phyloP scores from a whole-genome alignment of 1,284 basidiomycete species.

The Xerocomus cyaneibrunnescens region DNA sequence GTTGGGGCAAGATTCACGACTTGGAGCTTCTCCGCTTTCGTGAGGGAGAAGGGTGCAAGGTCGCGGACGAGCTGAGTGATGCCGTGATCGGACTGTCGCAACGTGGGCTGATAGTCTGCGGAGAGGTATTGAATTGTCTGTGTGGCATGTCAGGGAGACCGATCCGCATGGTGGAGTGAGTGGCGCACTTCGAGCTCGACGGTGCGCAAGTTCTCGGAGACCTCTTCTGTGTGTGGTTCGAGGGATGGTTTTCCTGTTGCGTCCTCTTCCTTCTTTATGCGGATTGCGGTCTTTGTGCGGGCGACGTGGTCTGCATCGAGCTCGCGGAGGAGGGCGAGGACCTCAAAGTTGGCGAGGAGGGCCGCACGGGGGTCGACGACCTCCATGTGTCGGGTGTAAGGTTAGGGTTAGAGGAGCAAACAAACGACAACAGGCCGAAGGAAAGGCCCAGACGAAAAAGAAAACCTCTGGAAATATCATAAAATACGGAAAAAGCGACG shows the following conservation, averaged over 20 bases:
- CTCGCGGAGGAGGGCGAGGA: constrained; percentile 74
- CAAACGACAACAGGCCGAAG: constrained; percentile 27
- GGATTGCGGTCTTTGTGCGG: constrained; percentile 58
- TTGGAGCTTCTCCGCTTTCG: constrained; percentile 90
- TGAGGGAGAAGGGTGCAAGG: constrained; percentile 71
- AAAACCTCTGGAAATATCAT: constrained; percentile 9
- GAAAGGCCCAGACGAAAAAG: constrained; percentile 20
- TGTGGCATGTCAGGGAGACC: neutral
- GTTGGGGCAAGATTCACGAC: constrained; percentile 86
- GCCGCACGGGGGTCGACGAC: constrained; percentile 77
- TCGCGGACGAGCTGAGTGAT: constrained; percentile 67
- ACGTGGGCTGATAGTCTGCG: constrained; percentile 68
- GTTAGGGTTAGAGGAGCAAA: constrained; percentile 31
- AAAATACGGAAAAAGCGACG: neutral
- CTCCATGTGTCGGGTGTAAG: constrained; percentile 19
- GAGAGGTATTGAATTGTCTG: constrained; percentile 85
- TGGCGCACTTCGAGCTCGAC: constrained; percentile 82
- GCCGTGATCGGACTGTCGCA: constrained; percentile 62
- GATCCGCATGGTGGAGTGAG: neutral
- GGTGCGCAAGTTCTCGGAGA: constrained; percentile 82
- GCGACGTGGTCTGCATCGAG: constrained; percentile 73
- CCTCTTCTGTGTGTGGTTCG: constrained; percentile 47
- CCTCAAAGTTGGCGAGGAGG: constrained; percentile 85
- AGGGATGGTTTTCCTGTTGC: constrained; percentile 37
- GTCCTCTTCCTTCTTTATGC: constrained; percentile 73